A percentile compares a stretch with the other conserved stretches of the same genome.
These are phyloP conservation scores for Manihot esculenta DNA, from an alignment of 441 rosid genomes.

Conservation along the genomic window DNA sequence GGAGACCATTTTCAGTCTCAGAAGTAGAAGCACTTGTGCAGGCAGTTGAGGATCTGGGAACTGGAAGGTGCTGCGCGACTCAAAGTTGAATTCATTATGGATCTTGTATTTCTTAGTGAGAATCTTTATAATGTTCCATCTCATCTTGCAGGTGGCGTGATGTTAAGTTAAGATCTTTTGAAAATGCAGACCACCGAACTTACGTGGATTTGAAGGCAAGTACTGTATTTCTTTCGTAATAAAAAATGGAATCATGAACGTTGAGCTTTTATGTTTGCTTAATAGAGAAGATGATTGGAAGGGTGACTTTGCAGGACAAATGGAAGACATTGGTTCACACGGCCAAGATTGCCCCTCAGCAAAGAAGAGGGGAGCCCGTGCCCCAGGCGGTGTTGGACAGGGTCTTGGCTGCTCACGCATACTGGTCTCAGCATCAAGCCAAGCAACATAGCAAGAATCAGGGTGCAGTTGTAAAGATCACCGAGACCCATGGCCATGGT, in stretches of 20 bases:
- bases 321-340: constrained; percentile 95
- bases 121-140: neutral
- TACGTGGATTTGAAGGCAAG: constrained; percentile 82
- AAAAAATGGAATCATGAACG: neutral
- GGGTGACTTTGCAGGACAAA: constrained; percentile 53
- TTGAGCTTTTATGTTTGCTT: neutral
- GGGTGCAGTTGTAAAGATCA: constrained; percentile 27
- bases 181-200: constrained; percentile 64
- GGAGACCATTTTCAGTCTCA: constrained; percentile 75
- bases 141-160: constrained; percentile 63
- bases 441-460: constrained; percentile 51
- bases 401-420: constrained; percentile 71
- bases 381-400: constrained; percentile 83
- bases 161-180: constrained; percentile 64
- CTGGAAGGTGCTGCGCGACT: constrained; percentile 56
- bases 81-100: neutral
- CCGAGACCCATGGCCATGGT: constrained; percentile 20
- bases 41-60: constrained; percentile 79
- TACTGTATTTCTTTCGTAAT: neutral
- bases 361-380: constrained; percentile 87
- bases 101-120: neutral
- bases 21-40: constrained; percentile 78
- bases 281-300: neutral
- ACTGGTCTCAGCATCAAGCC: constrained; percentile 71
- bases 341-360: constrained; percentile 84